Base-by-base conservation (phyloP, 1,284 basidiomycete genomes). In the Melanopsichium pennsylvanicum region DNA sequence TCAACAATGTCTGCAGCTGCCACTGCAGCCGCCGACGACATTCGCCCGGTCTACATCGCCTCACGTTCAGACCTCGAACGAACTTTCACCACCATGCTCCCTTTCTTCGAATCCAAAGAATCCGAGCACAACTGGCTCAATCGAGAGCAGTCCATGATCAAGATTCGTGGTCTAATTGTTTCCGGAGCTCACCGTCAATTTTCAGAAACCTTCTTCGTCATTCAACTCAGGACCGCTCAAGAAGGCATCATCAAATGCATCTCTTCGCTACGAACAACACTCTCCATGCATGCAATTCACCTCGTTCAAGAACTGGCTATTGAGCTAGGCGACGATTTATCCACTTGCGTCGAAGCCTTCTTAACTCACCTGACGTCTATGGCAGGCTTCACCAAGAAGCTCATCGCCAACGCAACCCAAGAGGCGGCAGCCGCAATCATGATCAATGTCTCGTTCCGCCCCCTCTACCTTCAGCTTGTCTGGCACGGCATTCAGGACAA, bases 91-190 rank as follows among this genome's bases (percentile, higher is more conserved):
- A 82, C 83, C 15, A 93, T 96, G 89, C 79, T 86, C 18, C 89
- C 89, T 43, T 84, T 85, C 54, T 97, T 97, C 75, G 90, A 92
- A 88, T 93, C 93, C 15, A 96, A 88, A 82, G 96, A 99, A 83
- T 92, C 91, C 0, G 95, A 98, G 78, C 91, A 95, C 73, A 99
- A 99, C 77, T 99, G 95, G 95, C 85, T 87, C 35, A 84, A 85
- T 21, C 86, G 95, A 62, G 95, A 99, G 67, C 87, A 86, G 61
- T 85, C 89, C 12, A 85, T 97, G 56, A 84, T 88, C 40, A 86
- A 88, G 15, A 88, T 98, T 10, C 87, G 96, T 41, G 94, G 95
- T 6, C 93, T 98, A 91, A 82, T 99, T 60, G 90, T 89, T 69
- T 92, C 90, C 23, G 89, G 90, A 39, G 89, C 90, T 1, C 88